Evolutionary conservation across 208 protist genomes (phyloP), one percentile per base, ranked within the genome.

Genomic region (Trypanosoma theileri): DNA sequence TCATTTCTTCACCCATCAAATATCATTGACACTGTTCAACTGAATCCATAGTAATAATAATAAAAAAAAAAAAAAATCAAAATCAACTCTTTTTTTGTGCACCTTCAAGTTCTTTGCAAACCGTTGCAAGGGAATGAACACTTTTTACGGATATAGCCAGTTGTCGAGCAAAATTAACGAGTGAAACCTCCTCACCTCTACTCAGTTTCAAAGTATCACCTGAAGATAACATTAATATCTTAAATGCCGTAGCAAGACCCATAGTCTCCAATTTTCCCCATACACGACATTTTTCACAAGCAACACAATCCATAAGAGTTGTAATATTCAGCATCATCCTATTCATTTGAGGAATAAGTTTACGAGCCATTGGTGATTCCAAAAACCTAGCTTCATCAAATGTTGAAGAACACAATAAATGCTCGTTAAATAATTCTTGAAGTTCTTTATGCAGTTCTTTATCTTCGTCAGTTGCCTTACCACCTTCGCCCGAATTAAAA

Each of bases 241-340:
- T 86, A 57, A 96, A 73, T 4, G 93, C 93, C 0, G 88, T 93
- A 0, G 84, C 77, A 45, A 97, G 74, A 24, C 91, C 93, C 61
- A 89, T 92, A 19, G 81, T 89, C 62, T 94, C 71, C 35, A 97
- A 69, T 66, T 97, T 97, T 9, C 91, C 93, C 91, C 91, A 96
- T 19, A 96, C 79, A 55, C 89, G 86, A 59, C 93, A 97, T 71
- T 96, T 97, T 68, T 97, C 90, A 79, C 93, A 97, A 7, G 88
- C 84, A 13, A 97, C 88, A 69, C 93, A 97, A 69, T 97, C 90
- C 88, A 97, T 96, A 45, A 96, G 58, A 17, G 41, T 80, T 35
- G 86, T 92, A 16, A 96, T 84, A 59, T 97, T 97, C 1, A 71
- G 51, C 71, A 96, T 82, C 55, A 90, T 81, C 9, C 22, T 40